Evolutionary conservation across 768 basidiomycete species (phyloP).

Genomic region (Tylopilus balloui): DNA sequence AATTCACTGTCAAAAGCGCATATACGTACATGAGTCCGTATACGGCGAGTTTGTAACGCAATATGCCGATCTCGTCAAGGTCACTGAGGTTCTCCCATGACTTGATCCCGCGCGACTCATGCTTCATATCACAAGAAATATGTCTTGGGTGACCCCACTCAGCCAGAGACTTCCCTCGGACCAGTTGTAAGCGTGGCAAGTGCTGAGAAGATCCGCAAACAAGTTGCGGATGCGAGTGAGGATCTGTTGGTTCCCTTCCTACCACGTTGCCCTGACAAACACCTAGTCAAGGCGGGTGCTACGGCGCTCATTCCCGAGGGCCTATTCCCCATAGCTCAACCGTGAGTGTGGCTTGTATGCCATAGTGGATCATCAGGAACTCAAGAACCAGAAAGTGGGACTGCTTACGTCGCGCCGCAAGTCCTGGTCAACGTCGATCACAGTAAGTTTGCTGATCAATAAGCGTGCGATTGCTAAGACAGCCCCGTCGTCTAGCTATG

Average conservation of each 20-base stretch:
- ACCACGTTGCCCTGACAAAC: background rate
- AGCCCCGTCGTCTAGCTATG: slow-evolving; percentile 54
- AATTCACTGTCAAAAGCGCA: slow-evolving; percentile 48
- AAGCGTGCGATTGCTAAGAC: slow-evolving; percentile 3
- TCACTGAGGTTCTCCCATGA: slow-evolving; percentile 15
- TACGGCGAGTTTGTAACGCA: slow-evolving; percentile 76
- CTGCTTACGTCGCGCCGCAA: slow-evolving; percentile 86
- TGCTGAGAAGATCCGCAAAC: slow-evolving; percentile 80
- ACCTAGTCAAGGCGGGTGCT: slow-evolving; percentile 71
- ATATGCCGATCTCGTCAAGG: slow-evolving; percentile 73
- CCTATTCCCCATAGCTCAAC: slow-evolving; percentile 61
- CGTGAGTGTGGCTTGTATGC: slow-evolving; percentile 41
- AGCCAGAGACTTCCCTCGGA: slow-evolving; percentile 72
- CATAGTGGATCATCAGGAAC: background rate
- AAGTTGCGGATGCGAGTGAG: slow-evolving; percentile 79
- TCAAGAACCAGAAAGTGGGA: slow-evolving; percentile 46
- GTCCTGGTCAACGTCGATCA: slow-evolving; percentile 89
- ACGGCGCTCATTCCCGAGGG: slow-evolving; percentile 66
- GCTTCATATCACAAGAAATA: slow-evolving; percentile 48
- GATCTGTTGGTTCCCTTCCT: background rate
- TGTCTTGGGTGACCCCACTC: slow-evolving; percentile 82
- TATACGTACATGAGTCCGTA: slow-evolving; percentile 86
- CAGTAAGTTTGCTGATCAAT: slow-evolving; percentile 43
- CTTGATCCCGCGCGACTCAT: background rate
- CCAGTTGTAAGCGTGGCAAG: slow-evolving; percentile 90